Percentiles rank a stretch among this genome's conserved stretches.
Evolutionary conservation across 1,284 basidiomycete species (phyloP).

Genomic region (Boletus calvinii): DNA sequence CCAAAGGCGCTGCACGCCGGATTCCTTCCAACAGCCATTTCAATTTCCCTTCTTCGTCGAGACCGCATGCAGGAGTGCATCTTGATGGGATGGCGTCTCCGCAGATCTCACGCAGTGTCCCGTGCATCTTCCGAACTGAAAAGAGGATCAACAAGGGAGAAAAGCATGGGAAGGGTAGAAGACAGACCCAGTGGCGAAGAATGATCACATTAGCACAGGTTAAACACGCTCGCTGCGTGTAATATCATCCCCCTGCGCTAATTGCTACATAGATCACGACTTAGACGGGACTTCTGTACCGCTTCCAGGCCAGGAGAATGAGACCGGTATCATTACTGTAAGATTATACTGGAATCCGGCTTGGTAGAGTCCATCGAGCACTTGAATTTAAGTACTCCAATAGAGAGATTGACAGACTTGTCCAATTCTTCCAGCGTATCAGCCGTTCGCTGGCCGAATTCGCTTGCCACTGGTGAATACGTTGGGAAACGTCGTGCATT

Average conservation of each 20-base stretch:
- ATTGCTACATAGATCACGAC: neutral
- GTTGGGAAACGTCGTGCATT: slow-evolving; percentile 5
- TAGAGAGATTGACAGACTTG: neutral
- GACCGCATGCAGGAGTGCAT: slow-evolving; percentile 41
- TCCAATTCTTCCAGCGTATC: slow-evolving; percentile 2
- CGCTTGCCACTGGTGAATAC: neutral
- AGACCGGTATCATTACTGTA: slow-evolving; percentile 40
- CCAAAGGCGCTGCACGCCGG: slow-evolving; percentile 28
- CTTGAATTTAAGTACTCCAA: neutral
- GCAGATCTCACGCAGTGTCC: slow-evolving; percentile 33
- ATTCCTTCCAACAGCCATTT: slow-evolving; percentile 34
- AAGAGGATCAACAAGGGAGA: neutral
- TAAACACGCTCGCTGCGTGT: slow-evolving; percentile 15
- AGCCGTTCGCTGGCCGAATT: slow-evolving; percentile 7
- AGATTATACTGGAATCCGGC: slow-evolving; percentile 40
- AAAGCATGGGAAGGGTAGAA: neutral
- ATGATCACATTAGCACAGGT: slow-evolving; percentile 45
- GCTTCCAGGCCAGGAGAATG: slow-evolving; percentile 35
- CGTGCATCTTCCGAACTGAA: slow-evolving; percentile 22
- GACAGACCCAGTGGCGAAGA: slow-evolving; percentile 39
- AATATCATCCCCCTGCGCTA: slow-evolving; percentile 43
- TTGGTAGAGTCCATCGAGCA: slow-evolving; percentile 6
- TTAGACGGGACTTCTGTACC: neutral
- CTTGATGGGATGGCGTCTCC: slow-evolving; percentile 36
- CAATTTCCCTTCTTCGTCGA: slow-evolving; percentile 44